Evolutionary conservation across 768 basidiomycete genomes (phyloP), one percentile per base, ranked within the genome.

Genomic region (Lactarius sp.): DNA sequence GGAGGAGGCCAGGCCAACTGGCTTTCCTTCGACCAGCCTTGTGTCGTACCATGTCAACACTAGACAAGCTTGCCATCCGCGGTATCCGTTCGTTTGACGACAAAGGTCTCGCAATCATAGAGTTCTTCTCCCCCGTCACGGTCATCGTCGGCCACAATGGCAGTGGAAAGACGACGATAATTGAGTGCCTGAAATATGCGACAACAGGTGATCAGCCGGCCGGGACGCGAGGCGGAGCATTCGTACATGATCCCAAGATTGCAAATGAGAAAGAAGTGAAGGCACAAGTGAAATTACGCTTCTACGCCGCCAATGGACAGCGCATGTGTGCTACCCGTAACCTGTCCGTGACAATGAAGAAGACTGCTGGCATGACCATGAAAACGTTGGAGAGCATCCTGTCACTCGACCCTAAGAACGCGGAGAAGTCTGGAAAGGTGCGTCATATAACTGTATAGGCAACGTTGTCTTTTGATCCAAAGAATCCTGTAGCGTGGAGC

Each of bases 131-230:
- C 20, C 97, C 97, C 7, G 90, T 99, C 60, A 99, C 97, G 0
- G 95, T 99, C 75, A 98, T 99, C 64, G 94, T 98, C 2, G 97
- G 97, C 2, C 92, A 94, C 78, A 99, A 99, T 75, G 97, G 97
- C 18, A 94, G 92, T 69, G 97, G 97, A 50, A 99, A 99, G 77
- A 99, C 97, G 3, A 99, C 96, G 0, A 91, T 98, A 72, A 98
- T 99, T 75, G 97, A 99, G 80, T 98, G 96, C 76, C 83, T 99
- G 74, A 98, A 98, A 79, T 99, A 99, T 73, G 94, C 93, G 12
- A 97, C 97, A 0, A 99, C 97, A 0, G 97, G 97, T 34, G 96
- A 98, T 74, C 90, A 98, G 69, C 97, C 97, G 0, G 92, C 97
- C 1, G 96, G 96, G 71, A 93, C 95, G 27, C 93, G 94, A 65